These are phyloP conservation scores for Tuctoria greenei DNA, from an alignment of 176 grass and related monocot genomes.

Conservation along the genomic window DNA sequence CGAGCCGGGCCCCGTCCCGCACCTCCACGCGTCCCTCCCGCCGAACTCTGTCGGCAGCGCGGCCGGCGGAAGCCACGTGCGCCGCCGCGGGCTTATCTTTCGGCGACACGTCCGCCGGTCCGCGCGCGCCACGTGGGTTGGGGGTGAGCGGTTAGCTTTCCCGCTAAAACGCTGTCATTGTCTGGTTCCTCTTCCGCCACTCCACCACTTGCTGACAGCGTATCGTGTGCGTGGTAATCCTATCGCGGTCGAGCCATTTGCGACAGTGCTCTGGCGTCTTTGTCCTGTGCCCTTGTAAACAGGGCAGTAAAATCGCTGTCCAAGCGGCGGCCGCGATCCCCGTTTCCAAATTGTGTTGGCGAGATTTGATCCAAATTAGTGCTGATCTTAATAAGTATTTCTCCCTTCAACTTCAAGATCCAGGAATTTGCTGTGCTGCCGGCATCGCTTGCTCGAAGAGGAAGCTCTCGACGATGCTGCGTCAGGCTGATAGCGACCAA, in stretches of 20 bases:
- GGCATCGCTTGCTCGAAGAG: not conserved
- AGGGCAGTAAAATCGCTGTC: not conserved
- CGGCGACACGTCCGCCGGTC: constrained; percentile 28
- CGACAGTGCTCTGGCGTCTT: constrained; percentile 11
- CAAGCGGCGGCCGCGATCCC: not conserved
- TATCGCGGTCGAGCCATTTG: not conserved
- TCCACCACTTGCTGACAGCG: not conserved
- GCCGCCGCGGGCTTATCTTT: constrained; percentile 2
- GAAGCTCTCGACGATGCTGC: not conserved
- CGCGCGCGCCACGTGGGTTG: not conserved
- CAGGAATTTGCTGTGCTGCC: not conserved
- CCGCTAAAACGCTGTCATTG: constrained; percentile 21
- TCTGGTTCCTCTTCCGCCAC: not conserved
- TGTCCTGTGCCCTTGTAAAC: not conserved
- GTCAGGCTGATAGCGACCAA: constrained; percentile 18
- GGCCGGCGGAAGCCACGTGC: not conserved
- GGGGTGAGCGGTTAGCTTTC: not conserved
- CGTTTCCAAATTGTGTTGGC: not conserved
- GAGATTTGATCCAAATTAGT: not conserved
- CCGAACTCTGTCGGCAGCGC: constrained; percentile 31
- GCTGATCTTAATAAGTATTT: not conserved
- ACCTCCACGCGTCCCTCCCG: not conserved
- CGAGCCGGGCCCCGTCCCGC: not conserved
- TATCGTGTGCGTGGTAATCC: not conserved
- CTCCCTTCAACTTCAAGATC: not conserved